Percentiles rank a stretch among this genome's conserved stretches.
Conservation (phyloP, 345 rosid species). For the Gynandropsis gynandra region DNA sequence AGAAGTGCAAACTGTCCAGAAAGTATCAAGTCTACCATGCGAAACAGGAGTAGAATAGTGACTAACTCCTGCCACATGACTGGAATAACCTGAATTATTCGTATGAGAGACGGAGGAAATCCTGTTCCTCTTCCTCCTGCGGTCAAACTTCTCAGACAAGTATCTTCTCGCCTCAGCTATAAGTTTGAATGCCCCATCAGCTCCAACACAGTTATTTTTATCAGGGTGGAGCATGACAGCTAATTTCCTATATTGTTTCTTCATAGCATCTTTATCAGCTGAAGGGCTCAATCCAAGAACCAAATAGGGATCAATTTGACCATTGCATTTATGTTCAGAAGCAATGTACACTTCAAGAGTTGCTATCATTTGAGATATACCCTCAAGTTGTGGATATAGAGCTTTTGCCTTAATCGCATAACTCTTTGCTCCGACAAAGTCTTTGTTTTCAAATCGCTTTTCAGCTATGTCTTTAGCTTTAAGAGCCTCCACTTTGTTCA, state of each 20-base stretch:
- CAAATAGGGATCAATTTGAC: conserved; percentile 67
- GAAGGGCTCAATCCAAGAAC: conserved; percentile 90
- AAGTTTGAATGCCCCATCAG: conserved; percentile 95
- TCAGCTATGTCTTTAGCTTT: conserved; percentile 79
- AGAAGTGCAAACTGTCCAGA: conserved; percentile 97
- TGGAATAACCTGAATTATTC: conserved; percentile 23
- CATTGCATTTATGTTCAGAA: conserved; percentile 53
- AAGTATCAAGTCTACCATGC: conserved; percentile 71
- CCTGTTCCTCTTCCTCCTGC: conserved; percentile 51
- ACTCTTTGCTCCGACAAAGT: conserved; percentile 68
- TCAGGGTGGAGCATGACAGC: conserved; percentile 94
- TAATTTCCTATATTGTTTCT: conserved; percentile 86
- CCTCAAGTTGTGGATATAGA: conserved; percentile 72
- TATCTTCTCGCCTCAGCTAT: conserved; percentile 87
- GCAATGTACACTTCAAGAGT: conserved; percentile 84
- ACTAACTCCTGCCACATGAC: conserved; percentile 48
- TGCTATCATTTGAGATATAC: conserved; percentile 86
- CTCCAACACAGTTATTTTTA: conserved; percentile 67
- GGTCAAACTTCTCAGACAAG: conserved; percentile 68
- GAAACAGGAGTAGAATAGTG: conserved; percentile 42
- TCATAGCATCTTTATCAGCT: conserved; percentile 71
- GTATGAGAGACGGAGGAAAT: conserved; percentile 35
- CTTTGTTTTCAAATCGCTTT: conserved; percentile 71
- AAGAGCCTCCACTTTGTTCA: conserved; percentile 67
- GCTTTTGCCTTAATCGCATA: conserved; percentile 79